These are phyloP conservation scores for Fusarium nygamai DNA, from an alignment of 2,329 filamentous ascomycete species.

Conservation along the genomic window DNA sequence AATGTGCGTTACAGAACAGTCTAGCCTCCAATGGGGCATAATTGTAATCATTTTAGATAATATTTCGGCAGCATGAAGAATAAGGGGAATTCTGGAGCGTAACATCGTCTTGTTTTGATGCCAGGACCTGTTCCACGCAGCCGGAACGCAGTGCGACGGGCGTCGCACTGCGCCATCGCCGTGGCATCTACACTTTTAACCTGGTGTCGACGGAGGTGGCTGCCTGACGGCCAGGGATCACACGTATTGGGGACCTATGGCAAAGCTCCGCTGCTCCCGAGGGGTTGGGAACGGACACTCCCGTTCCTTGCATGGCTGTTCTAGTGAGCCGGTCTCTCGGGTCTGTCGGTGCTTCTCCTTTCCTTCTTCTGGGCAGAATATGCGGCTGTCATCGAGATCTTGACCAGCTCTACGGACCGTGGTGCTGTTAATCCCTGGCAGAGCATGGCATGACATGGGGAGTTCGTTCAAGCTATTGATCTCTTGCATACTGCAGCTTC, in stretches of 20 bases:
- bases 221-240: not conserved
- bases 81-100: not conserved
- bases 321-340: slow-evolving; percentile 15
- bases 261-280: not conserved
- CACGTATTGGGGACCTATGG: not conserved
- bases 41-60: not conserved
- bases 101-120: not conserved
- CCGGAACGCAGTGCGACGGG: not conserved
- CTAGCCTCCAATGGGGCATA: not conserved
- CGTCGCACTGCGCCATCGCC: not conserved
- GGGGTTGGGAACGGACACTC: slow-evolving; percentile 17
- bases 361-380: not conserved
- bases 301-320: slow-evolving; percentile 29
- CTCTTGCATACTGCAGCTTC: not conserved
- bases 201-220: not conserved
- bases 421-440: not conserved
- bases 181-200: not conserved
- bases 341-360: not conserved
- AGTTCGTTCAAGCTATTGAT: not conserved
- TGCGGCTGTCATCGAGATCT: not conserved
- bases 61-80: not conserved
- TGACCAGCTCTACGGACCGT: not conserved
- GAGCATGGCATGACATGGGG: not conserved
- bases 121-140: not conserved
- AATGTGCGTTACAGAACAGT: not conserved